Evolutionary conservation across 176 grass and related monocot genomes (phyloP).

Genomic region (Phoenix roebelenii): DNA sequence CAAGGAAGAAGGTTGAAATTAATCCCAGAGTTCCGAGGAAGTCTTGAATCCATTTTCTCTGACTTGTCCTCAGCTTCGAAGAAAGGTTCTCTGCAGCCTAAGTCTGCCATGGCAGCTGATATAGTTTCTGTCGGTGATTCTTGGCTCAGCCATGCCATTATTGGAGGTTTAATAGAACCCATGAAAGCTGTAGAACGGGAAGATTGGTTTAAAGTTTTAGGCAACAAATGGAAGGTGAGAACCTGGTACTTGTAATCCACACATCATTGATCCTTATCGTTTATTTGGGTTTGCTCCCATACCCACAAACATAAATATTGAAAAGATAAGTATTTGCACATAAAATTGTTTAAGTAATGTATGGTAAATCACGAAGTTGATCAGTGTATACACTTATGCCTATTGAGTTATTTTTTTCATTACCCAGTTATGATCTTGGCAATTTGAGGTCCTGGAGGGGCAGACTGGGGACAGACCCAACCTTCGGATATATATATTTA

Average conservation of each 20-base stretch:
- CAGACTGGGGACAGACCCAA: too few relatives aligned
- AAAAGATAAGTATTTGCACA: too few relatives aligned
- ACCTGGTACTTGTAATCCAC: constrained; percentile 6
- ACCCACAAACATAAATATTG: too few relatives aligned
- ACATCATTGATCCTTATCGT: neutral
- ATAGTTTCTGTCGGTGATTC: constrained; percentile 71
- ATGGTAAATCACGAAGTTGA: too few relatives aligned
- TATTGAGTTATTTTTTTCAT: too few relatives aligned
- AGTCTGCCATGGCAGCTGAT: constrained; percentile 70
- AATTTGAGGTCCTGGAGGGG: too few relatives aligned
- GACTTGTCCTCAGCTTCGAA: constrained; percentile 56
- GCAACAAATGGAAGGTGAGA: constrained; percentile 85
- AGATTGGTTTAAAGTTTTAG: constrained; percentile 62
- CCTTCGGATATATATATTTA: too few relatives aligned
- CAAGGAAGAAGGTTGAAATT: constrained; percentile 84
- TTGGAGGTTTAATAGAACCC: constrained; percentile 59
- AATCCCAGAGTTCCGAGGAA: constrained; percentile 36
- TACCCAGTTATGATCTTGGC: too few relatives aligned
- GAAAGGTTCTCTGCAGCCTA: constrained; percentile 49
- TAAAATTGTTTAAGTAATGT: too few relatives aligned
- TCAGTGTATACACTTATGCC: too few relatives aligned
- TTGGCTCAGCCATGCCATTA: constrained; percentile 65
- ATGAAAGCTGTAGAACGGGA: constrained; percentile 55
- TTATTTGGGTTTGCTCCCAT: too few relatives aligned
- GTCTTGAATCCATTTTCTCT: constrained; percentile 46